Conservation (phyloP, 2,329 filamentous ascomycete genomes). For the Lasiodiplodia citricola region DNA sequence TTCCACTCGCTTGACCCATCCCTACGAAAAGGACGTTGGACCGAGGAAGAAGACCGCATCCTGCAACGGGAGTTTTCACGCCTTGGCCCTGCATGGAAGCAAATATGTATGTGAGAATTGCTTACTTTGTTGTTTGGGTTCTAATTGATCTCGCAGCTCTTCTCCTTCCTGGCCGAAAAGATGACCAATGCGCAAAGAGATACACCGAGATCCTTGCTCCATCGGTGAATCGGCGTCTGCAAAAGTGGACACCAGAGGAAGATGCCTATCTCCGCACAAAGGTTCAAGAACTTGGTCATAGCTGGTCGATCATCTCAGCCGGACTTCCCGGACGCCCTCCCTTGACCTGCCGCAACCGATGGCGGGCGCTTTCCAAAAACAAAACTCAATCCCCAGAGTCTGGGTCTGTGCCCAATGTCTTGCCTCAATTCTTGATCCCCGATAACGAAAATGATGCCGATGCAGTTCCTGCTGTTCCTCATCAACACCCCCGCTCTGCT, state of each 20-base stretch:
- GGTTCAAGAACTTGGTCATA: background rate
- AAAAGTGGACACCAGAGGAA: background rate
- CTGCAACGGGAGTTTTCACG: background rate
- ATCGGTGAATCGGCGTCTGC: background rate
- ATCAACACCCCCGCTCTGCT: background rate
- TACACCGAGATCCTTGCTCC: constrained; percentile 2
- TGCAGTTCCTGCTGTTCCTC: background rate
- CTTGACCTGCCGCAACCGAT: constrained; percentile 5
- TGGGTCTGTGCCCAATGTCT: too few species aligned
- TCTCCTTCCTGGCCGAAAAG: background rate
- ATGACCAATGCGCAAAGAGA: constrained; percentile 1
- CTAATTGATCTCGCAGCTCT: background rate
- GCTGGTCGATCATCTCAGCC: background rate
- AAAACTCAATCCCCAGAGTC: background rate
- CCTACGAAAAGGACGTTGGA: background rate
- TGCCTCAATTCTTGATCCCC: background rate
- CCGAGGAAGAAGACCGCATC: background rate
- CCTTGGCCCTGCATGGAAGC: background rate
- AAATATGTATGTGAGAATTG: background rate
- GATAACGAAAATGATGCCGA: background rate
- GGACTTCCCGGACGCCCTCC: background rate
- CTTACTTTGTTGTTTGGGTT: background rate
- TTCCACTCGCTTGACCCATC: constrained; percentile 8
- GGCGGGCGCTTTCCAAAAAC: background rate
- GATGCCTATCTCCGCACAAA: background rate